Conservation (phyloP, 164 flowering plant genomes). For the Taxillus chinensis region DNA sequence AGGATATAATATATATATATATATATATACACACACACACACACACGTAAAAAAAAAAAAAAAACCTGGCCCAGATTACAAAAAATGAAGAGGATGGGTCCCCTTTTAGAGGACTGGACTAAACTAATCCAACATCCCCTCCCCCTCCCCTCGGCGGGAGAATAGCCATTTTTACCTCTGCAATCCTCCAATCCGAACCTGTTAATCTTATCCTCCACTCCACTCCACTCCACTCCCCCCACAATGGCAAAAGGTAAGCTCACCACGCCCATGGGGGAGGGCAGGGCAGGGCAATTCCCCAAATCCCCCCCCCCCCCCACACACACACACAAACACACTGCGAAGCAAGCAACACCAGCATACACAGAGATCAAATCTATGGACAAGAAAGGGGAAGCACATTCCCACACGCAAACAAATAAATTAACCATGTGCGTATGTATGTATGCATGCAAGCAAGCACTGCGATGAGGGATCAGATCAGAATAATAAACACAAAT, state of each 20-base stretch:
- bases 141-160: slow-evolving; percentile 3
- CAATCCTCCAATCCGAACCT: background rate
- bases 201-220: background rate
- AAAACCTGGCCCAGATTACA: slow-evolving; percentile 13
- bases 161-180: too few species aligned
- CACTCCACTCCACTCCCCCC: background rate
- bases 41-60: background rate
- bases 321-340: background rate
- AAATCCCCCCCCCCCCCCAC: background rate
- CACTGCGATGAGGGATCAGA: slow-evolving; percentile 23
- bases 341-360: background rate
- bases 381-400: background rate
- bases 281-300: background rate
- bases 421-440: background rate
- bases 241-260: slow-evolving; percentile 3
- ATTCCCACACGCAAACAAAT: background rate
- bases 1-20: too few species aligned
- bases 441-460: too few species aligned
- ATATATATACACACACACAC: too few species aligned
- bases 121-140: slow-evolving; percentile 2
- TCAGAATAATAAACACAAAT: slow-evolving; percentile 16
- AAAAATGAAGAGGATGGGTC: slow-evolving; percentile 22
- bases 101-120: background rate
- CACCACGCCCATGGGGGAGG: background rate
- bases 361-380: background rate